Evolutionary conservation across 1,284 basidiomycete species (phyloP).

Genomic region (Retiboletus fuscus): DNA sequence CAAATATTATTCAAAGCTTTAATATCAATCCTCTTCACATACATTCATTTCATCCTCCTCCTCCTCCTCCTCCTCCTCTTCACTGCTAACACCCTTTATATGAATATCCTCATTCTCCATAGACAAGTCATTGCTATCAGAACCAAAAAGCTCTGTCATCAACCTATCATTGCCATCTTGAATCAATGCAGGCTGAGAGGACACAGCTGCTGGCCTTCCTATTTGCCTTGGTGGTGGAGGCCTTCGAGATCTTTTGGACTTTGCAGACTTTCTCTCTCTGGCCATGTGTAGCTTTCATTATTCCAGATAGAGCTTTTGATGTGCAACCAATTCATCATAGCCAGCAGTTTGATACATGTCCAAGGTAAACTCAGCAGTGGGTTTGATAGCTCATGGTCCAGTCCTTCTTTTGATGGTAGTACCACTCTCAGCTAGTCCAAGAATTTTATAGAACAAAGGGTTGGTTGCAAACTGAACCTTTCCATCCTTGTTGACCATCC

Average conservation of each 20-base stretch:
- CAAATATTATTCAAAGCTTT: too few relatives aligned
- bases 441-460: constrained; percentile 6
- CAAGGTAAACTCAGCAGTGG: not conserved
- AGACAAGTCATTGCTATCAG: too few relatives aligned
- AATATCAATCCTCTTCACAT: too few relatives aligned
- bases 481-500: not conserved
- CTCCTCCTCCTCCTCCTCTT: too few relatives aligned
- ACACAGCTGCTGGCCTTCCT: too few relatives aligned
- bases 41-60: too few relatives aligned
- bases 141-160: too few relatives aligned
- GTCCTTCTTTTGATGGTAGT: not conserved
- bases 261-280: not conserved
- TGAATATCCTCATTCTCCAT: too few relatives aligned
- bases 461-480: not conserved
- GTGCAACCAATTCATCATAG: constrained; percentile 5
- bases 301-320: not conserved
- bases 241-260: not conserved
- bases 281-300: not conserved
- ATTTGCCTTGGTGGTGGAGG: not conserved
- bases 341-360: constrained; percentile 7
- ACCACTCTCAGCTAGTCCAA: not conserved
- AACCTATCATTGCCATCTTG: too few relatives aligned
- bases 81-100: too few relatives aligned
- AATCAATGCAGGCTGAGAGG: too few relatives aligned
- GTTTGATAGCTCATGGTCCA: not conserved